phyloP scores from a whole-genome alignment of 768 basidiomycete species.

The Suillus lakei region DNA sequence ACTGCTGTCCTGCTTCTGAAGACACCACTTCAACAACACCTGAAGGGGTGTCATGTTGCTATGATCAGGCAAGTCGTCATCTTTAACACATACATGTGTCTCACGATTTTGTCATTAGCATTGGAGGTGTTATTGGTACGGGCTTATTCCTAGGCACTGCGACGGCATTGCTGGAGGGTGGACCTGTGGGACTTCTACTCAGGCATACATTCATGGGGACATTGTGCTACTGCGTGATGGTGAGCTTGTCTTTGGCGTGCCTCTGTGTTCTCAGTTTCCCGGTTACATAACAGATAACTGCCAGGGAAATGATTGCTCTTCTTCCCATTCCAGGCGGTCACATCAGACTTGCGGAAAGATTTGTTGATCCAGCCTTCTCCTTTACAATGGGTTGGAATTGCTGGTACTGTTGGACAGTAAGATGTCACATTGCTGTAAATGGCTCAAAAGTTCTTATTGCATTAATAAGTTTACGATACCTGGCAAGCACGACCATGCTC shows the following conservation, averaged over 20 bases:
- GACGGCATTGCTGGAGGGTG: not conserved
- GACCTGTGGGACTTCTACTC: not conserved
- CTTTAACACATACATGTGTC: not conserved
- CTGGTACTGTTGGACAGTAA: conserved; percentile 1
- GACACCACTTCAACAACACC: not conserved
- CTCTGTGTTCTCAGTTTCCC: not conserved
- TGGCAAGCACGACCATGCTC: not conserved
- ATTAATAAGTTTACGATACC: not conserved
- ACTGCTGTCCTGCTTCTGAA: not conserved
- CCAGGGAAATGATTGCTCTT: not conserved
- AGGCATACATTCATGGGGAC: not conserved
- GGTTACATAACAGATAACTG: not conserved
- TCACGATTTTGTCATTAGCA: not conserved
- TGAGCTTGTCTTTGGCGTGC: not conserved
- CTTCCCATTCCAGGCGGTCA: not conserved
- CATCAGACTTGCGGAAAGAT: not conserved
- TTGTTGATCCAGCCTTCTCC: not conserved
- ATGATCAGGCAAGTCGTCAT: not conserved
- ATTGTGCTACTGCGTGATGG: not conserved
- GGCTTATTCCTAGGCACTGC: not conserved
- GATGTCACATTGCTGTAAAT: not conserved
- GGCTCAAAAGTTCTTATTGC: not conserved
- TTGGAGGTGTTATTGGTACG: not conserved
- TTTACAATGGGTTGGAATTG: conserved; percentile 1
- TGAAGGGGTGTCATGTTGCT: not conserved